Conservation (phyloP, 306 rosid genomes). For the Canavalia gladiata region DNA sequence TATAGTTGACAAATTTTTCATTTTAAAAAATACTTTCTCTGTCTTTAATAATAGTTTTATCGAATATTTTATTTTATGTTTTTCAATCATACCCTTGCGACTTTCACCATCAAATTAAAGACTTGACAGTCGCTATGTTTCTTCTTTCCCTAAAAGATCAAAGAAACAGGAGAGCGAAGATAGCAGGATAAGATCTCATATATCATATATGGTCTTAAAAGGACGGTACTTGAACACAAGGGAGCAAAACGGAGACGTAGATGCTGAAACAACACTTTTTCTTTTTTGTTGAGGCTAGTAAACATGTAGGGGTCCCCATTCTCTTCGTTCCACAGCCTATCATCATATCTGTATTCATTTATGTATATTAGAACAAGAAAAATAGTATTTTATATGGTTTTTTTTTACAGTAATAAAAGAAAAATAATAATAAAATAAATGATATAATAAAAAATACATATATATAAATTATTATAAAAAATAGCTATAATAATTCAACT, state of each 20-base stretch:
- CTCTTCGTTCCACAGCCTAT: background rate
- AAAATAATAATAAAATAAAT: too few species aligned
- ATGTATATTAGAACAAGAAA: too few species aligned
- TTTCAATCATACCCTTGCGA: background rate
- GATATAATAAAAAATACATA: too few species aligned
- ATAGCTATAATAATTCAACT: too few species aligned
- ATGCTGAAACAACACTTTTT: constrained; percentile 28
- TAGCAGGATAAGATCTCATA: background rate
- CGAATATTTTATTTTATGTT: background rate
- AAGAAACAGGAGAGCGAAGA: background rate
- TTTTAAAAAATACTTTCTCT: too few species aligned
- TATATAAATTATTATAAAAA: too few species aligned
- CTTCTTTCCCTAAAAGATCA: background rate
- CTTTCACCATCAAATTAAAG: background rate
- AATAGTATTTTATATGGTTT: too few species aligned
- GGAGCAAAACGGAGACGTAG: background rate
- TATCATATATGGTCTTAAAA: background rate
- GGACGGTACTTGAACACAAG: background rate
- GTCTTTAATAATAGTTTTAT: background rate
- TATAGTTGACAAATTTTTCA: too few species aligned
- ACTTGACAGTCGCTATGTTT: background rate
- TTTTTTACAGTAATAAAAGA: too few species aligned
- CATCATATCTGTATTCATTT: too few species aligned
- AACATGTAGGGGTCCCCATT: constrained; percentile 3
- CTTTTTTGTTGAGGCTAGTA: background rate